Percentiles rank a stretch among this genome's conserved stretches.
Evolutionary conservation across 331 rosid genomes (phyloP).

Genomic region (Acacia concinna): DNA sequence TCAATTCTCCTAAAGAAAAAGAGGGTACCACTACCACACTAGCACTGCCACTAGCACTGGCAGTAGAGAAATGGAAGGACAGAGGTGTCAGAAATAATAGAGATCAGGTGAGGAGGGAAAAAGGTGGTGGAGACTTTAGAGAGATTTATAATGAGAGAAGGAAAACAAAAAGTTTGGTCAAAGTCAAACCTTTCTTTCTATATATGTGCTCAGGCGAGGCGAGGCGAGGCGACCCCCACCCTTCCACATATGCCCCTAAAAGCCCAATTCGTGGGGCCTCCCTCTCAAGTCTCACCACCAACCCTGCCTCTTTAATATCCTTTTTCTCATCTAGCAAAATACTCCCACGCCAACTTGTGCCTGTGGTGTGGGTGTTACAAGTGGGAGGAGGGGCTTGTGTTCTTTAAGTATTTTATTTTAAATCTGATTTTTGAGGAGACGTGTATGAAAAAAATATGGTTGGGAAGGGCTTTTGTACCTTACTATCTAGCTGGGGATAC

Average conservation of each 20-base stretch:
- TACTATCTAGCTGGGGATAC: too few relatives aligned
- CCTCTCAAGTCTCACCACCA: neutral
- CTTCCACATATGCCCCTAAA: neutral
- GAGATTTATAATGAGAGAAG: neutral
- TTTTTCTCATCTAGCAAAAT: too few relatives aligned
- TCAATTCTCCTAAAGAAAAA: too few relatives aligned
- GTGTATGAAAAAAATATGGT: too few relatives aligned
- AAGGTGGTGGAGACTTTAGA: neutral
- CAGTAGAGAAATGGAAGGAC: neutral
- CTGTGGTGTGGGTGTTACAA: too few relatives aligned
- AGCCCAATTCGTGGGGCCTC: neutral
- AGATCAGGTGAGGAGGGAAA: neutral
- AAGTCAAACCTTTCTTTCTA: neutral
- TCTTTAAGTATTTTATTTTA: too few relatives aligned
- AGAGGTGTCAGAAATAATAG: neutral
- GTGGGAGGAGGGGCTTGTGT: too few relatives aligned
- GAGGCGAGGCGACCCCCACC: neutral
- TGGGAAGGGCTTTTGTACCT: too few relatives aligned
- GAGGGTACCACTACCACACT: too few relatives aligned
- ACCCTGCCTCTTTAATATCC: too few relatives aligned
- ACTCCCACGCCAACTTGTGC: too few relatives aligned
- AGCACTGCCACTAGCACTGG: neutral
- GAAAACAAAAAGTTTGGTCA: neutral
- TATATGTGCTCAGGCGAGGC: neutral
- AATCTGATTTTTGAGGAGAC: too few relatives aligned